These are phyloP conservation scores for Boletales sp. DNA, from an alignment of 768 basidiomycete genomes.

Conservation along the genomic window DNA sequence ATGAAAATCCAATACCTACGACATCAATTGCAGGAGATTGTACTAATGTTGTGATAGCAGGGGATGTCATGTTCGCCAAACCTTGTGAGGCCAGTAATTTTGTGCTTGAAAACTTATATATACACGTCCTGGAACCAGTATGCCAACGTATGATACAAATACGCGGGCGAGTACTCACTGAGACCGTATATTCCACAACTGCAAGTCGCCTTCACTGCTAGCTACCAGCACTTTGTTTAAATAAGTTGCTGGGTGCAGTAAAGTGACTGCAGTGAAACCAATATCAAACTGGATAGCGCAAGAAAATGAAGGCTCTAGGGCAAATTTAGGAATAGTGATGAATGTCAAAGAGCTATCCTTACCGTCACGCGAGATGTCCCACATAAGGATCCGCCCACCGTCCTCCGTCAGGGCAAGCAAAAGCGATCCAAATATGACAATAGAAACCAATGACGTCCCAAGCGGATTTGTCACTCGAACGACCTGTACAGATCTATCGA, in stretches of 20 bases:
- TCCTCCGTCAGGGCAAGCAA: constrained; percentile 77
- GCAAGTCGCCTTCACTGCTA: constrained; percentile 75
- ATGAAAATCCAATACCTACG: constrained; percentile 86
- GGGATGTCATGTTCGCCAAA: constrained; percentile 25
- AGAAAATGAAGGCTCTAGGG: constrained; percentile 26
- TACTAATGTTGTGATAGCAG: constrained; percentile 70
- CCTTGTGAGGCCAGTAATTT: constrained; percentile 44
- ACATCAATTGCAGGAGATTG: constrained; percentile 98
- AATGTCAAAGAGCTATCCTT: constrained; percentile 13
- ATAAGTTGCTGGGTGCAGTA: constrained; percentile 95
- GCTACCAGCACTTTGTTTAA: constrained; percentile 91
- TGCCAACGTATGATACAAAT: neutral
- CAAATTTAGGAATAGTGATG: constrained; percentile 12
- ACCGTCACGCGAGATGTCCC: constrained; percentile 69
- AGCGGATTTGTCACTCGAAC: constrained; percentile 62
- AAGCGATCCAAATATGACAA: constrained; percentile 78
- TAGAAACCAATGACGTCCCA: constrained; percentile 53
- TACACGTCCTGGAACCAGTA: constrained; percentile 55
- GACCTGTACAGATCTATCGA: constrained; percentile 34
- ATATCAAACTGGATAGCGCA: constrained; percentile 74
- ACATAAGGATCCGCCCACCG: constrained; percentile 72
- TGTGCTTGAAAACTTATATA: constrained; percentile 70
- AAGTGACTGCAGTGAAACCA: constrained; percentile 78
- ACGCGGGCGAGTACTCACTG: constrained; percentile 44
- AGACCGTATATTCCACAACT: constrained; percentile 93